phyloP scores from a whole-genome alignment of 352 stramenopile species.

The Pythium vanterpoolii region DNA sequence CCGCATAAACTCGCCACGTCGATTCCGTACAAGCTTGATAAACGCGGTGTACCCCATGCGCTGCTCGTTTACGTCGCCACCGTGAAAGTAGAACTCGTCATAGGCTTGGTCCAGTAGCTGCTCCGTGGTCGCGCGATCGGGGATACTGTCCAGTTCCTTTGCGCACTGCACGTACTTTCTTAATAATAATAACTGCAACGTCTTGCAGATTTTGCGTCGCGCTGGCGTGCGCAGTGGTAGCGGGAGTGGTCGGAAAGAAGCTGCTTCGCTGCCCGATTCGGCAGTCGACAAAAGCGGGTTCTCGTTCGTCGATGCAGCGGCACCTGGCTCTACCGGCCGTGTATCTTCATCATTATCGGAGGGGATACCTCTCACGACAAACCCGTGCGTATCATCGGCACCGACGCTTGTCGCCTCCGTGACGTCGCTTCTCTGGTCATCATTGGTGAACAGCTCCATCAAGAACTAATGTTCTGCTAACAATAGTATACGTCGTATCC shows the following conservation, averaged over 20 bases:
- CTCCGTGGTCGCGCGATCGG: constrained; percentile 47
- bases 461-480: background rate
- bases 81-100: constrained; percentile 68
- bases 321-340: background rate
- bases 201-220: constrained; percentile 56
- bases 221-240: constrained; percentile 5
- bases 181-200: constrained; percentile 51
- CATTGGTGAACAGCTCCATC: background rate
- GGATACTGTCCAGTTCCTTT: constrained; percentile 44
- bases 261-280: constrained; percentile 16
- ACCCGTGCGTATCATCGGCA: constrained; percentile 1
- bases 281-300: background rate
- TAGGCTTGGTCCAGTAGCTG: constrained; percentile 63
- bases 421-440: background rate
- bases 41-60: constrained; percentile 56
- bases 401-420: background rate
- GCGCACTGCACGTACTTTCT: constrained; percentile 58
- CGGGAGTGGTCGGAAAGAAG: constrained; percentile 7
- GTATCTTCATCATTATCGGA: background rate
- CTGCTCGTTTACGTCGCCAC: constrained; percentile 52
- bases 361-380: constrained; percentile 4
- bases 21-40: constrained; percentile 66
- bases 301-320: background rate
- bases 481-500: background rate
- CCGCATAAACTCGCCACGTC: constrained; percentile 40